Evolutionary conservation across 495 filamentous ascomycete species (phyloP).

Genomic region (Chlorociboria aeruginascens): DNA sequence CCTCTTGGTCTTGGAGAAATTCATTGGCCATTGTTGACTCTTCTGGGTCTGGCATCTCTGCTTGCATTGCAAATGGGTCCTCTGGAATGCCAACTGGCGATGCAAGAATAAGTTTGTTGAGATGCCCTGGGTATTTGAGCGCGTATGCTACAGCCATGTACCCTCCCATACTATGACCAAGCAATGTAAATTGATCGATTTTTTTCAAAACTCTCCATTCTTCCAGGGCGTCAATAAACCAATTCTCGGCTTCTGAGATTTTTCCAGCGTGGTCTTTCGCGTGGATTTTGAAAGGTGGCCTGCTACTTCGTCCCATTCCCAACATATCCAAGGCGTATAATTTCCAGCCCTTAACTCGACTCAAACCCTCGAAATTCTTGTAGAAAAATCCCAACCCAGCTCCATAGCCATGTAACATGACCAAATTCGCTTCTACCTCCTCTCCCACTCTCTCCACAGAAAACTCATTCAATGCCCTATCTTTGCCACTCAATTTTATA

Average conservation of each 20-base stretch:
- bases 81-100: constrained; percentile 92
- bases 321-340: constrained; percentile 85
- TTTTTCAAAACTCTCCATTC: constrained; percentile 85
- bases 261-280: constrained; percentile 71
- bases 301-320: constrained; percentile 83
- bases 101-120: constrained; percentile 92
- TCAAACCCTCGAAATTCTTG: constrained; percentile 86
- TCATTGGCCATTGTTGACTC: constrained; percentile 60
- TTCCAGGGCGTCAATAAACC: constrained; percentile 93
- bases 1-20: constrained; percentile 61
- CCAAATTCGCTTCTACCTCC: constrained; percentile 61
- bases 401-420: constrained; percentile 96
- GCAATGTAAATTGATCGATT: constrained; percentile 83
- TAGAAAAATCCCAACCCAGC: constrained; percentile 96
- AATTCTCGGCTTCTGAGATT: constrained; percentile 82
- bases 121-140: constrained; percentile 83
- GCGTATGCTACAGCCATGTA: constrained; percentile 93
- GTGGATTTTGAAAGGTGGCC: constrained; percentile 72
- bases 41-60: constrained; percentile 64
- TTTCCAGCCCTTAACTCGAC: constrained; percentile 68
- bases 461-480: constrained; percentile 87
- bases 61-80: constrained; percentile 80
- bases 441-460: constrained; percentile 77
- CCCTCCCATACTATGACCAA: constrained; percentile 87
- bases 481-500: constrained; percentile 71